These are phyloP conservation scores for Boletus rufocinnamomeus DNA, from an alignment of 768 basidiomycete genomes.

Conservation along the genomic window DNA sequence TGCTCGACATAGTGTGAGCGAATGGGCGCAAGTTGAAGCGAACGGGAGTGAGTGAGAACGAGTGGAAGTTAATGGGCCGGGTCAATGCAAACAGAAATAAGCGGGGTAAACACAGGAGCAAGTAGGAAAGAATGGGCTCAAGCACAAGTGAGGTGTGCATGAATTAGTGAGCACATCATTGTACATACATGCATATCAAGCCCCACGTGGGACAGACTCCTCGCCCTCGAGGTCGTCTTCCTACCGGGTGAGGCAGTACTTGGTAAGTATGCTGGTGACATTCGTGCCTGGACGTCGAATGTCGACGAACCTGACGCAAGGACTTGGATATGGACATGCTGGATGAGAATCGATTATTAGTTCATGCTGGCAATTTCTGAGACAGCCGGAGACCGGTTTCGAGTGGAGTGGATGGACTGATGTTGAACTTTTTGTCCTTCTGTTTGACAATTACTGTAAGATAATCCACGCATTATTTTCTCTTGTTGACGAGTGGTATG, in stretches of 20 bases:
- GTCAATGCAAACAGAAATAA: too few relatives aligned
- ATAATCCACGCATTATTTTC: too few relatives aligned
- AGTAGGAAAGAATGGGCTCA: too few relatives aligned
- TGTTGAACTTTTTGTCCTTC: slow-evolving; percentile 85
- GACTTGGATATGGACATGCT: slow-evolving; percentile 95
- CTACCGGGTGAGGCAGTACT: slow-evolving; percentile 71
- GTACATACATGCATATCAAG: too few relatives aligned
- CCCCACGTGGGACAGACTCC: too few relatives aligned
- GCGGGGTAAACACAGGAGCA: too few relatives aligned
- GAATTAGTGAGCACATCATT: too few relatives aligned
- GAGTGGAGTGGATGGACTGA: slow-evolving; percentile 88
- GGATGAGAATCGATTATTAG: slow-evolving; percentile 77
- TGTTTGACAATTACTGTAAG: slow-evolving; percentile 95
- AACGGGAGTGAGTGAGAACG: too few relatives aligned
- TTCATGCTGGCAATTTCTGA: slow-evolving; percentile 78
- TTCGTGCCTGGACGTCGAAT: neutral
- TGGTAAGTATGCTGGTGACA: slow-evolving; percentile 35
- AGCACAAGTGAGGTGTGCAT: too few relatives aligned
- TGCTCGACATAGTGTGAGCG: slow-evolving; percentile 29
- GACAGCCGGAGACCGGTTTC: slow-evolving; percentile 87
- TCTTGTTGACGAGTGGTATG: slow-evolving; percentile 16
- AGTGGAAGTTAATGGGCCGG: too few relatives aligned
- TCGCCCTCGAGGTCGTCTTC: too few relatives aligned
- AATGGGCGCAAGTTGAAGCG: too few relatives aligned
- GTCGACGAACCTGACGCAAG: slow-evolving; percentile 30